Percentiles rank a stretch among this genome's conserved stretches.
phyloP scores from a whole-genome alignment of 192 early-diverging fungal genomes.

The Dispira simplex region DNA sequence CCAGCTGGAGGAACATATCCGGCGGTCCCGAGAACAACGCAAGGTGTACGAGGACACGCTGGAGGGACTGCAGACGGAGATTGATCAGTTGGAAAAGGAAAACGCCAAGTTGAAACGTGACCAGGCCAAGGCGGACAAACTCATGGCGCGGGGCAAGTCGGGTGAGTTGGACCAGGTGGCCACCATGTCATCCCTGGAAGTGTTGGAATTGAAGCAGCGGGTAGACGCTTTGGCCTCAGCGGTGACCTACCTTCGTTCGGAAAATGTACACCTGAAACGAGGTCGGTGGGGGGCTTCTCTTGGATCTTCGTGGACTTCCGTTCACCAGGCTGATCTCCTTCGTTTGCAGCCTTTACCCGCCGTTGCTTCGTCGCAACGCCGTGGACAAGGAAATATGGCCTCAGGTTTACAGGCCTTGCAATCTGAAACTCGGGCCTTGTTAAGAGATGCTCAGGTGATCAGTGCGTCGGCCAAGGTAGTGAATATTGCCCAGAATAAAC shows the following conservation, averaged over 20 bases:
- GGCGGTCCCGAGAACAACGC: slow-evolving; percentile 40
- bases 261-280: slow-evolving; percentile 10
- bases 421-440: slow-evolving; percentile 2
- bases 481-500: background rate
- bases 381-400: too few relatives aligned
- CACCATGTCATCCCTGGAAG: slow-evolving; percentile 6
- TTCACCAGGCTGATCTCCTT: too few relatives aligned
- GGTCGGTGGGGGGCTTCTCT: background rate
- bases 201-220: slow-evolving; percentile 10
- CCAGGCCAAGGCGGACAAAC: slow-evolving; percentile 6
- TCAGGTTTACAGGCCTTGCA: background rate
- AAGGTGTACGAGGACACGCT: slow-evolving; percentile 57
- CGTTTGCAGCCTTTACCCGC: background rate
- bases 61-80: slow-evolving; percentile 46
- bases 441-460: slow-evolving; percentile 1
- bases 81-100: slow-evolving; percentile 51
- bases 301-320: background rate
- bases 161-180: slow-evolving; percentile 6
- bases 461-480: slow-evolving; percentile 9
- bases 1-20: slow-evolving; percentile 39
- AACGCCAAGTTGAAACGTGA: slow-evolving; percentile 35
- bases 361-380: background rate
- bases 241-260: background rate
- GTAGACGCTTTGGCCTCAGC: slow-evolving; percentile 9
- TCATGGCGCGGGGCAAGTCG: slow-evolving; percentile 5